phyloP scores from a whole-genome alignment of 2,329 filamentous ascomycete genomes.

The Drechslerella dactyloides region DNA sequence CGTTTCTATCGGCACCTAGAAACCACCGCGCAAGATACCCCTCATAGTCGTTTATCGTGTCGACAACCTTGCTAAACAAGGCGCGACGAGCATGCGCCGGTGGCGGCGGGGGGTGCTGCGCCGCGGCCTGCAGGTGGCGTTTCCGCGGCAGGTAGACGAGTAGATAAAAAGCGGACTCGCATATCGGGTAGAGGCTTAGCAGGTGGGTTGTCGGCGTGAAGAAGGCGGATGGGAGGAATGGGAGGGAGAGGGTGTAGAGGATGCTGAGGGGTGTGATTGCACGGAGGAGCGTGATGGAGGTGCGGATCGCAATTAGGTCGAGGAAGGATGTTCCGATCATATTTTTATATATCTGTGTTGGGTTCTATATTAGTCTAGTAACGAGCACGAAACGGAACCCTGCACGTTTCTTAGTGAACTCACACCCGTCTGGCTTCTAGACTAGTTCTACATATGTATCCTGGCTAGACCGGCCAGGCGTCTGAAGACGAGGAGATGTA shows the following conservation, averaged over 20 bases:
- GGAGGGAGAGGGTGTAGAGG: slow-evolving; percentile 59
- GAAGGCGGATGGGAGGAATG: slow-evolving; percentile 54
- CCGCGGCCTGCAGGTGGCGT: slow-evolving; percentile 63
- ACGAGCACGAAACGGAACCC: neutral
- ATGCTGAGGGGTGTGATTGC: slow-evolving; percentile 63
- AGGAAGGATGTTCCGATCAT: slow-evolving; percentile 46
- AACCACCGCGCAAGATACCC: slow-evolving; percentile 68
- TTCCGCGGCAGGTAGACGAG: slow-evolving; percentile 64
- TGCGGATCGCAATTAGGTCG: slow-evolving; percentile 60
- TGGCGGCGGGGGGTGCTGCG: slow-evolving; percentile 62
- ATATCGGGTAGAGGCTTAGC: slow-evolving; percentile 60
- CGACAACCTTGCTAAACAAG: slow-evolving; percentile 64
- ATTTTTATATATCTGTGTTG: neutral
- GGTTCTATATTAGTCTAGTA: neutral
- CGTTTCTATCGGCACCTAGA: slow-evolving; percentile 62
- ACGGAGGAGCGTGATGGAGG: slow-evolving; percentile 62
- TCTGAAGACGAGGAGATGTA: no score
- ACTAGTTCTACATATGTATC: no score
- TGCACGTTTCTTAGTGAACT: no score
- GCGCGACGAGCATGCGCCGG: slow-evolving; percentile 61
- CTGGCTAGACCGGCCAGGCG: no score
- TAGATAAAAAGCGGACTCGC: slow-evolving; percentile 66
- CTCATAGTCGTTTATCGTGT: slow-evolving; percentile 64
- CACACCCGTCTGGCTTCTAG: no score
- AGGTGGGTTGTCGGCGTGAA: slow-evolving; percentile 55